Evolutionary conservation across 208 protist genomes (phyloP).

Genomic region (Trypanosoma rangeli): DNA sequence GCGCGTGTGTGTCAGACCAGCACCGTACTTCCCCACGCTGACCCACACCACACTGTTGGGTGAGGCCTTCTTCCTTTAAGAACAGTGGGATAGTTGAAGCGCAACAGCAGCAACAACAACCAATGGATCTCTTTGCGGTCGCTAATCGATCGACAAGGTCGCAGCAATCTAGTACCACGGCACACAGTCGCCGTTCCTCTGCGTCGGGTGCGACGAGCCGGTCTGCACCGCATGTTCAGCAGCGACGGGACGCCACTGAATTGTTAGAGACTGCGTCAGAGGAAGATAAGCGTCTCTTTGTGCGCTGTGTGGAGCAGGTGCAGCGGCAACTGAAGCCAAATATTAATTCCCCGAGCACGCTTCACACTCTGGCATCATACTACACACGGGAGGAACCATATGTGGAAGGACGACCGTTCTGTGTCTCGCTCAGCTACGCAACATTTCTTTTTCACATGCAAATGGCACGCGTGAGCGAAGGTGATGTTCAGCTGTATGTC

Average conservation of each 20-base stretch:
- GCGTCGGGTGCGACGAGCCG: conserved; percentile 4
- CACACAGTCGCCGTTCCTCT: conserved; percentile 17
- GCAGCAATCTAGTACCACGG: neutral
- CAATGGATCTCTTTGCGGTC: conserved; percentile 40
- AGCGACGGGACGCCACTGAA: conserved; percentile 13
- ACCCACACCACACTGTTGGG: neutral
- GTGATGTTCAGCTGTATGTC: conserved; percentile 85
- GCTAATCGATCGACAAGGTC: conserved; percentile 3
- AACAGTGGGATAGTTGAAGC: neutral
- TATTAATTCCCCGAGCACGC: conserved; percentile 64
- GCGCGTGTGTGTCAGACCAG: neutral
- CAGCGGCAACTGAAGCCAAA: conserved; percentile 78
- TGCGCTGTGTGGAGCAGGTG: conserved; percentile 80
- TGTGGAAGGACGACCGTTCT: conserved; percentile 83
- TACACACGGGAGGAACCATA: conserved; percentile 76
- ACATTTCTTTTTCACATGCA: conserved; percentile 92
- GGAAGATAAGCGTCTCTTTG: conserved; percentile 65
- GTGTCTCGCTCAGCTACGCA: conserved; percentile 83
- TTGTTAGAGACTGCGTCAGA: conserved; percentile 17
- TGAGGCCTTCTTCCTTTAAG: neutral
- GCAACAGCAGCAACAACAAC: neutral
- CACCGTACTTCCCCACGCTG: neutral
- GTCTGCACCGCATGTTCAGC: conserved; percentile 1
- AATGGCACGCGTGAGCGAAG: conserved; percentile 81
- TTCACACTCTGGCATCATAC: conserved; percentile 87